These are phyloP conservation scores for Pyrenula massariospora DNA, from an alignment of 495 filamentous ascomycete genomes.

Conservation along the genomic window DNA sequence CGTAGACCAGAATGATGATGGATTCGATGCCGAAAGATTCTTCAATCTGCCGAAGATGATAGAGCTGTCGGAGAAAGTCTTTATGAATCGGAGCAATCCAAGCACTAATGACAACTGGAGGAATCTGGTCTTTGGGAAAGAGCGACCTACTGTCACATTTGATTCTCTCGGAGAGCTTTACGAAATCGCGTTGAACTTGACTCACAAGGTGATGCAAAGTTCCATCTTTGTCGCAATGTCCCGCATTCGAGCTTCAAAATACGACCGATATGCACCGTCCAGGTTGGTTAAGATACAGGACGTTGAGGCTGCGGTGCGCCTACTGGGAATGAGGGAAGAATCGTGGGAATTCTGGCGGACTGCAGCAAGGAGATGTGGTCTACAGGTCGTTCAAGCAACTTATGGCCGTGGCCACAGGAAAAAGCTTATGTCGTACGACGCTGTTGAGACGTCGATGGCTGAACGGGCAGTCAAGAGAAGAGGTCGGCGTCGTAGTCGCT, in stretches of 20 bases:
- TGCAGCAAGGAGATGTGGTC: not conserved
- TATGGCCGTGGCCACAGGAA: not conserved
- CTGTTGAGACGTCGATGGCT: not conserved
- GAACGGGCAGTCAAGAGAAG: not conserved
- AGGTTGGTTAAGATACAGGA: slow-evolving; percentile 43
- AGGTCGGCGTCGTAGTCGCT: not conserved
- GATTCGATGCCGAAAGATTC: slow-evolving; percentile 40
- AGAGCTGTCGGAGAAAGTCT: slow-evolving; percentile 48
- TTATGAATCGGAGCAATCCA: slow-evolving; percentile 61
- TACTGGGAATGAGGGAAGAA: slow-evolving; percentile 21
- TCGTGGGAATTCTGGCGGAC: not conserved
- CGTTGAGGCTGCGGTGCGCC: slow-evolving; percentile 51
- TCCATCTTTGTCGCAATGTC: slow-evolving; percentile 55
- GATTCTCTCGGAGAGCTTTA: slow-evolving; percentile 67
- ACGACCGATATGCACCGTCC: slow-evolving; percentile 17
- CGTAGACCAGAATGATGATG: slow-evolving; percentile 18
- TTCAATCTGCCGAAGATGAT: slow-evolving; percentile 52
- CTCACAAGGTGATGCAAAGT: slow-evolving; percentile 55
- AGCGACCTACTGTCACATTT: slow-evolving; percentile 52
- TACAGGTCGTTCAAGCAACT: not conserved
- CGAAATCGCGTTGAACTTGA: slow-evolving; percentile 51
- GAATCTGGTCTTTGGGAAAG: slow-evolving; percentile 27
- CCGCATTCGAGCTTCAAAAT: slow-evolving; percentile 31
- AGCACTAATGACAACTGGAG: slow-evolving; percentile 54
- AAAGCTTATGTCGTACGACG: not conserved